These are phyloP conservation scores for Fusarium nelsonii DNA, from an alignment of 2,329 filamentous ascomycete species.

Conservation along the genomic window DNA sequence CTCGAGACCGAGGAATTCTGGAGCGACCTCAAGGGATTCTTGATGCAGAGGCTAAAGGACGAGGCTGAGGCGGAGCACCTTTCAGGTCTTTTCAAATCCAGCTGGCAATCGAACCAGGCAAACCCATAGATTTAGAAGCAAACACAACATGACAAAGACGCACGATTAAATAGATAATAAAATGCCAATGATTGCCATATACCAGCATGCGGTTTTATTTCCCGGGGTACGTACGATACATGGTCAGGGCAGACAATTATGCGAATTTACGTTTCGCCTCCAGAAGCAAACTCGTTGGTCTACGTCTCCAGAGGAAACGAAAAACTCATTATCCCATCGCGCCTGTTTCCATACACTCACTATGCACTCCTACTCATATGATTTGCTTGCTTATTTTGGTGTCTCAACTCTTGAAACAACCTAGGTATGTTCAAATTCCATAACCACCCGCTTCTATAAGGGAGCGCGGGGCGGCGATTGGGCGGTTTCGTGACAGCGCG, in stretches of 20 bases:
- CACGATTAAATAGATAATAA: conserved; percentile 31
- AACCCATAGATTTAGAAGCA: conserved; percentile 38
- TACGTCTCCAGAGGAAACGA: conserved; percentile 36
- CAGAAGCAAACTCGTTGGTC: conserved; percentile 42
- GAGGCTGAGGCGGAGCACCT: conserved; percentile 73
- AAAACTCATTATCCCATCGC: conserved; percentile 34
- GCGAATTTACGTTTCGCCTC: conserved; percentile 47
- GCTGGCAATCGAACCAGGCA: conserved; percentile 69
- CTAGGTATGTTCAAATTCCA: conserved; percentile 48
- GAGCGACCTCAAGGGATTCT: conserved; percentile 83
- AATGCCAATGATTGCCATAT: conserved; percentile 47
- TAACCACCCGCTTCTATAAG: conserved; percentile 40
- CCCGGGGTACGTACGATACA: conserved; percentile 49
- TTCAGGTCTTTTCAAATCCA: conserved; percentile 74
- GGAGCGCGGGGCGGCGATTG: conserved; percentile 23
- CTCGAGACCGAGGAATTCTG: conserved; percentile 83
- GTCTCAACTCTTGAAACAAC: conserved; percentile 46
- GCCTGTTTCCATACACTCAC: conserved; percentile 35
- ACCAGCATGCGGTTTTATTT: conserved; percentile 50
- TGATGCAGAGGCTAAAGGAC: conserved; percentile 83
- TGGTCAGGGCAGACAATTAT: conserved; percentile 49
- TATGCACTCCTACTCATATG: conserved; percentile 47
- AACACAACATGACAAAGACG: conserved; percentile 26
- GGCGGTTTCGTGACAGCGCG: conserved; percentile 23
- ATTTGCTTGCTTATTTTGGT: conserved; percentile 35